Evolutionary conservation across 176 grass and related monocot genomes (phyloP), one percentile per base, ranked within the genome.

Genomic region (Dactylis glomerata): DNA sequence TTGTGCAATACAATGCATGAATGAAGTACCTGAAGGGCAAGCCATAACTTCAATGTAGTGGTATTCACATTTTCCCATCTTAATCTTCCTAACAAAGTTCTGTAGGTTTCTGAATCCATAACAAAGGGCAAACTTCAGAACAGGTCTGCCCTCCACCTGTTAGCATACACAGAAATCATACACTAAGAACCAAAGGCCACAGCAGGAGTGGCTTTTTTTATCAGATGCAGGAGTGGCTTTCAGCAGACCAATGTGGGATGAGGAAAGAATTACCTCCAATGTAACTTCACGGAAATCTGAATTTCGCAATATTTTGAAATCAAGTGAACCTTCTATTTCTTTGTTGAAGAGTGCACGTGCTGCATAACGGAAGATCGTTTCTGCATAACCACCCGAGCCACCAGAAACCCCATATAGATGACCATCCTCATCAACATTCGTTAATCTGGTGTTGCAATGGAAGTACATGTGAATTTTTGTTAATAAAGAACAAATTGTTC

Each of bases 41-140:
- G 96, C 96, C 96, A 98, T 98, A 82, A 98, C 91, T 98, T 98
- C 96, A 80, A 98, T 69, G 40, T 92, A 98, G 38, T 98, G 91
- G 75, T 98, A 98, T 58, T 98, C 96, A 28, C 95, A 94, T 89
- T 92, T 98, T 75, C 96, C 89, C 61, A 88, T 98, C 75, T 95
- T 98, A 87, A 95, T 90, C 81, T 94, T 99, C 69, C 91, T 92
- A 82, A 99, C 93, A 76, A 99, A 73, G 66, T 96, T 99, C 84
- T 95, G 93, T 66, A 99, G 82, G 79, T 99, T 99, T 82, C 93
- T 90, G 78, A 99, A 99, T 56, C 96, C 96, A 94, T 99, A 99
- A 69, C 96, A 99, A 71, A 86, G 86, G 78, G 93, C 91, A 90
- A 99, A 99, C 81, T 89, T 99, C 86, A 99, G 75, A 70, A 99